Percentiles rank a stretch among this genome's conserved stretches.
Conservation (phyloP, 768 basidiomycete species). For the Pisolithus orientalis region DNA sequence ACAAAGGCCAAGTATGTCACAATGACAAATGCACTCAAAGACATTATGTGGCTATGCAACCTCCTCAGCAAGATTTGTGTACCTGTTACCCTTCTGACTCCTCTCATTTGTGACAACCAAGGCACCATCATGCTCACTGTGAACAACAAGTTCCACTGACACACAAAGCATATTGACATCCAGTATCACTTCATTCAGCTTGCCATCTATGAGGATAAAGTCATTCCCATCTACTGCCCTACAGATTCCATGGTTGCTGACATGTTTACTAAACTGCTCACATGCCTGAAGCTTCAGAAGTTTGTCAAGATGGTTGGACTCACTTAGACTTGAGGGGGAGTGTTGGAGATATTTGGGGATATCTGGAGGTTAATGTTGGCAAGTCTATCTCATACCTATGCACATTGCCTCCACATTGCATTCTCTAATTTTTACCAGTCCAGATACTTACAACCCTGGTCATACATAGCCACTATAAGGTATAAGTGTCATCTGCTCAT, state of each 20-base stretch:
- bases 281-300: neutral
- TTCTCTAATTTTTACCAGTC: too few species aligned
- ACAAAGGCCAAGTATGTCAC: neutral
- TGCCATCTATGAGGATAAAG: neutral
- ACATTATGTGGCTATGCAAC: neutral
- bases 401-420: too few species aligned
- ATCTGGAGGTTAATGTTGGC: too few species aligned
- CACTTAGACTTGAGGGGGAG: neutral
- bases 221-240: neutral
- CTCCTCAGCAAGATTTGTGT: neutral
- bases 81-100: neutral
- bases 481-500: too few species aligned
- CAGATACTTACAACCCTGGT: too few species aligned
- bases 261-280: neutral
- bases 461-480: too few species aligned
- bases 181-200: neutral
- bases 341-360: too few species aligned
- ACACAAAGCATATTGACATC: neutral
- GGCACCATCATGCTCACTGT: neutral
- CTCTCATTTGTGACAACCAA: neutral
- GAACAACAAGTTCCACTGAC: slow-evolving; percentile 1
- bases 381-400: too few species aligned
- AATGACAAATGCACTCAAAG: neutral
- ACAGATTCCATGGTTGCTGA: neutral
- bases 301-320: neutral